These are phyloP conservation scores for Alternaria burnsii DNA, from an alignment of 2,329 filamentous ascomycete genomes.

Conservation along the genomic window DNA sequence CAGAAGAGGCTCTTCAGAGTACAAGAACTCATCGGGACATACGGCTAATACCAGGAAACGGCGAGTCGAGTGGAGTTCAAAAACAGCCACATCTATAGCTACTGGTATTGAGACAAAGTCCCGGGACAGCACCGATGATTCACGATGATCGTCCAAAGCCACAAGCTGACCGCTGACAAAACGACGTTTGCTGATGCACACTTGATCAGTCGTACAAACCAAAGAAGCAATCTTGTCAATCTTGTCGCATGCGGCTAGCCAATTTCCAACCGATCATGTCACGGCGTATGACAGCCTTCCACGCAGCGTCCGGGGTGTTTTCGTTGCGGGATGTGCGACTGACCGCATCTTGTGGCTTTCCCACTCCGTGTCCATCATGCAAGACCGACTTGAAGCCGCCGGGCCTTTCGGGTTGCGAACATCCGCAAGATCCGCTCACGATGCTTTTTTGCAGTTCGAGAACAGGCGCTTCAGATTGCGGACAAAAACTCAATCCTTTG, in stretches of 20 bases:
- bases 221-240: neutral
- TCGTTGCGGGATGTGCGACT: neutral
- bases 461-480: neutral
- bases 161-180: neutral
- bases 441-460: neutral
- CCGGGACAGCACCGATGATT: neutral
- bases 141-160: neutral
- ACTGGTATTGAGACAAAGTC: neutral
- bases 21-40: conserved; percentile 35
- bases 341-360: neutral
- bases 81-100: neutral
- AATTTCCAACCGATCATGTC: neutral
- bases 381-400: neutral
- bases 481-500: neutral
- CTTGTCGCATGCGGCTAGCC: too few species aligned
- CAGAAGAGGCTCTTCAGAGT: conserved; percentile 40
- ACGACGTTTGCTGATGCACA: neutral
- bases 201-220: neutral
- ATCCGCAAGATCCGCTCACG: conserved; percentile 15
- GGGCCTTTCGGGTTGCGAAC: conserved; percentile 18
- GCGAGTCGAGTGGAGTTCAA: neutral
- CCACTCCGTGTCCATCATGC: neutral
- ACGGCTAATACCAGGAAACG: neutral
- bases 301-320: neutral
- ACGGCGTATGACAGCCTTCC: neutral